These are phyloP conservation scores for Sugiyamaella novakii DNA, from an alignment of 1,139 yeast genomes.

Conservation along the genomic window DNA sequence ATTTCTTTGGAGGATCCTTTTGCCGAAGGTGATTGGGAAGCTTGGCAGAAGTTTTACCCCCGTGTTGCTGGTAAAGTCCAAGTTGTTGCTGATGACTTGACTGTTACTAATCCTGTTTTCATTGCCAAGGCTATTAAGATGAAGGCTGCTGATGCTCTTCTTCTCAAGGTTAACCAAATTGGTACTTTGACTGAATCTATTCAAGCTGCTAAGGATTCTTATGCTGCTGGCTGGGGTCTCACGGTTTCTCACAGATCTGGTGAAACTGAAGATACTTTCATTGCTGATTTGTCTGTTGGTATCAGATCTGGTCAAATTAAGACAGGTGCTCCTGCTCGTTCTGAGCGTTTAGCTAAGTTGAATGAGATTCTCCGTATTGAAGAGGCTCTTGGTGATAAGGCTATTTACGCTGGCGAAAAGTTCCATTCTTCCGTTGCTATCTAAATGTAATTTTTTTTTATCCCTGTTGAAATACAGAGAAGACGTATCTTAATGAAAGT, in stretches of 20 bases:
- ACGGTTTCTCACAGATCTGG: slow-evolving; percentile 98
- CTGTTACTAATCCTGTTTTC: slow-evolving; percentile 95
- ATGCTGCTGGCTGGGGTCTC: slow-evolving; percentile 88
- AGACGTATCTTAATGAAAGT: no score
- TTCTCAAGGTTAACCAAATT: slow-evolving; percentile 88
- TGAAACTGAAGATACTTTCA: slow-evolving; percentile 97
- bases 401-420: slow-evolving; percentile 87
- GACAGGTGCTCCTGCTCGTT: slow-evolving; percentile 99
- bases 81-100: slow-evolving; percentile 95
- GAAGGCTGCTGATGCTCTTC: slow-evolving; percentile 90
- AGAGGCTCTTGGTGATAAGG: slow-evolving; percentile 95
- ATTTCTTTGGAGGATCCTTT: slow-evolving; percentile 97
- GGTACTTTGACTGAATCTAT: slow-evolving; percentile 84
- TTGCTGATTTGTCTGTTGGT: slow-evolving; percentile 96
- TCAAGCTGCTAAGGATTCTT: slow-evolving; percentile 83
- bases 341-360: slow-evolving; percentile 97
- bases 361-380: slow-evolving; percentile 92
- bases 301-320: slow-evolving; percentile 96
- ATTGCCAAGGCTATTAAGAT: slow-evolving; percentile 91
- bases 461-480: no score
- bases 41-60: slow-evolving; percentile 85
- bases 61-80: slow-evolving; percentile 68
- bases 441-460: no score
- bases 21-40: slow-evolving; percentile 98
- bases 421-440: slow-evolving; percentile 53